phyloP scores from a whole-genome alignment of 768 basidiomycete species.

The Psilocybe cubensis region DNA sequence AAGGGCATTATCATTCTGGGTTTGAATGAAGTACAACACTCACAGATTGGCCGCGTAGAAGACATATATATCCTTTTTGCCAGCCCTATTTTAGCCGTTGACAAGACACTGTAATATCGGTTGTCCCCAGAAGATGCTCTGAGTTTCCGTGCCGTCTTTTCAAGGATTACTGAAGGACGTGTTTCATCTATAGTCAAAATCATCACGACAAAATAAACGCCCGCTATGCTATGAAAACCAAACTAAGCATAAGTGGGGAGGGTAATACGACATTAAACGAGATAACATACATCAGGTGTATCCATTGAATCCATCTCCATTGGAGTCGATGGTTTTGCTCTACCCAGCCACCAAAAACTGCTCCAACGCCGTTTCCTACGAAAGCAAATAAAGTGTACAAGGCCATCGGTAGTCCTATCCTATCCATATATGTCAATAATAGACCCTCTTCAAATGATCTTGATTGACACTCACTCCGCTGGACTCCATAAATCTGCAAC shows the following conservation, averaged over 20 bases:
- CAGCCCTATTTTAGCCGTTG: slow-evolving; percentile 56
- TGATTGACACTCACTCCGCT: slow-evolving; percentile 46
- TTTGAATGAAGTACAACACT: slow-evolving; percentile 18
- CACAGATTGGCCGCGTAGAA: slow-evolving; percentile 69
- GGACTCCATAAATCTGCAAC: slow-evolving; percentile 69
- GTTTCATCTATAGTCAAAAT: slow-evolving; percentile 71
- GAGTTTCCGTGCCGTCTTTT: slow-evolving; percentile 54
- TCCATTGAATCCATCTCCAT: slow-evolving; percentile 90
- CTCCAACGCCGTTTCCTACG: slow-evolving; percentile 64
- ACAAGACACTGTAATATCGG: slow-evolving; percentile 51
- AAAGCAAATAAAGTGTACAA: slow-evolving; percentile 65
- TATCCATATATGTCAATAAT: slow-evolving; percentile 24
- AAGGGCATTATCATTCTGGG: neutral
- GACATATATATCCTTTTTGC: slow-evolving; percentile 62
- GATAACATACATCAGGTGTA: slow-evolving; percentile 61
- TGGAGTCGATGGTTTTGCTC: slow-evolving; percentile 58
- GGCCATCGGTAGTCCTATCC: slow-evolving; percentile 77
- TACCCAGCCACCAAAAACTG: slow-evolving; percentile 67
- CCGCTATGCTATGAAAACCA: slow-evolving; percentile 15
- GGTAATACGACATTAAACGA: neutral
- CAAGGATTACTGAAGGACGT: slow-evolving; percentile 65
- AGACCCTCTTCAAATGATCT: neutral
- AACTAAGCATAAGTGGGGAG: neutral
- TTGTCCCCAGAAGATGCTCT: slow-evolving; percentile 64
- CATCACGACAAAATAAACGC: slow-evolving; percentile 37